Evolutionary conservation across 257 asterid genomes (phyloP).

Genomic region (Solanum appendiculatum): DNA sequence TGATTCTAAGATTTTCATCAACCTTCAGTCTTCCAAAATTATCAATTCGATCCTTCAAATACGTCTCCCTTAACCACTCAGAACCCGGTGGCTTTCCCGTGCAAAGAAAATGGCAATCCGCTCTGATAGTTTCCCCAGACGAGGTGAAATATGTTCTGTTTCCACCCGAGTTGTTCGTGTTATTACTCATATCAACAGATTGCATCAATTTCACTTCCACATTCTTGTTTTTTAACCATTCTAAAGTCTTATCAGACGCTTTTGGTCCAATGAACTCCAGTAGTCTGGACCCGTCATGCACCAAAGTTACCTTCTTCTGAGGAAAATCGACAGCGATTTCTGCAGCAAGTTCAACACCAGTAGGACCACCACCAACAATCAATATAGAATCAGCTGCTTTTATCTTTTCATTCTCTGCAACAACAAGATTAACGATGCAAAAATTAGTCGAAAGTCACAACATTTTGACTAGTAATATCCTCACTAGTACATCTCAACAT

Average conservation of each 20-base stretch:
- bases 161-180: slow-evolving; percentile 16
- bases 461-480: neutral
- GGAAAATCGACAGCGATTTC: slow-evolving; percentile 73
- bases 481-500: neutral
- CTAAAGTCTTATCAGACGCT: slow-evolving; percentile 53
- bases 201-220: slow-evolving; percentile 63
- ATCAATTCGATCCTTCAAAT: slow-evolving; percentile 42
- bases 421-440: neutral
- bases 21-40: slow-evolving; percentile 56
- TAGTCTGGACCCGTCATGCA: slow-evolving; percentile 61
- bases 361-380: slow-evolving; percentile 77
- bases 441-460: neutral
- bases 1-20: slow-evolving; percentile 57
- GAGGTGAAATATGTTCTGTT: slow-evolving; percentile 39
- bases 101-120: slow-evolving; percentile 59
- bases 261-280: slow-evolving; percentile 82
- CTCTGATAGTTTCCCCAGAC: slow-evolving; percentile 48
- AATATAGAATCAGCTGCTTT: slow-evolving; percentile 41
- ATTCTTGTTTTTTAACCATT: slow-evolving; percentile 53
- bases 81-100: slow-evolving; percentile 71
- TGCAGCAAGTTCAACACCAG: slow-evolving; percentile 86
- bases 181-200: slow-evolving; percentile 33
- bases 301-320: slow-evolving; percentile 43
- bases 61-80: slow-evolving; percentile 46
- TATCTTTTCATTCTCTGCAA: slow-evolving; percentile 54